Evolutionary conservation across 768 basidiomycete genomes (phyloP), one percentile per base, ranked within the genome.

Genomic region (Pleurotus sapidus): DNA sequence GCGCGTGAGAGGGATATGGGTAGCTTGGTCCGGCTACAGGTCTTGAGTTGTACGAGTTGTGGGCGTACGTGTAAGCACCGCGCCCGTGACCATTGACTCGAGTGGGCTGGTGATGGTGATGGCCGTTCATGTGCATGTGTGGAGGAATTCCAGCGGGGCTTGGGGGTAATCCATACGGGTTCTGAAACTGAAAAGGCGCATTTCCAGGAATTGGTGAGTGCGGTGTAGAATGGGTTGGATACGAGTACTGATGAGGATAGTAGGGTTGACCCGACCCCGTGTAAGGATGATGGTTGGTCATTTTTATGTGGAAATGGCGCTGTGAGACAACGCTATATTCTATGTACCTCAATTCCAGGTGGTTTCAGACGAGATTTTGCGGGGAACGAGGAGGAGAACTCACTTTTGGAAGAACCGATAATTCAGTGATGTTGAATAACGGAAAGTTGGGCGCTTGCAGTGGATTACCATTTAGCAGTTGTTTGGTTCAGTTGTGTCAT

Each of bases 21-120:
- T 76, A 75, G 47, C 64, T 70, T 42, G 74, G 76, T 5, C 69
- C 68, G 11, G 70, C 75, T 42, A 75, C 68, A 51, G 76, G 63
- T 23, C 49, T 27, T 30, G 49, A 25, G 73, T 64, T 8, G 76
- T 63, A 50, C 69, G 73, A 63, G 71, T 6, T 70, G 68, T 45
- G 68, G 17, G 49, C 24, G 37, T 51, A 51, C n/a, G 49, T 17
- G 37, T 70, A 62, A 68, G 77, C 42, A 64, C 74, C 11, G 45
- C 65, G 69, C 15, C 72, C 61, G 49, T 73, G 74, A 55, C 74
- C 71, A 55, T 58, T 61, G 50, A 63, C 38, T 15, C 76, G 70
- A 53, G 75, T 70, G 56, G 67, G 73, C 18, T 60, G 69, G 57
- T 68, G 71, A 30, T 62, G 67, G 58, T 66, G 70, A 57, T 68